Conservation (phyloP, 2,329 filamentous ascomycete species). For the Periconia digitata region DNA sequence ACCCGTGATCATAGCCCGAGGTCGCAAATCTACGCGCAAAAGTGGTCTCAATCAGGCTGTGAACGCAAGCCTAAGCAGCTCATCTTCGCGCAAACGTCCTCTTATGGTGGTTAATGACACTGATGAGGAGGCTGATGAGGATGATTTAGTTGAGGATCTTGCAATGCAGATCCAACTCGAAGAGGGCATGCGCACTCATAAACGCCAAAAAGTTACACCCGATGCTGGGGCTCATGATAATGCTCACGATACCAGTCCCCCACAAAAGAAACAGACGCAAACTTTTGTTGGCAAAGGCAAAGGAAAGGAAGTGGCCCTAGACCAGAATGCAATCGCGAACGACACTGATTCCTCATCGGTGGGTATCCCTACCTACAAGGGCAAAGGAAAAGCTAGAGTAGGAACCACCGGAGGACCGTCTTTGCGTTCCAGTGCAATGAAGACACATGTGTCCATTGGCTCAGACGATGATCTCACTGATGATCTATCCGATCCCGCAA, state of each 20-base stretch:
- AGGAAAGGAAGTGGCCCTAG: conserved; percentile 9
- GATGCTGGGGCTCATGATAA: no score
- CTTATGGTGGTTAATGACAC: conserved; percentile 24
- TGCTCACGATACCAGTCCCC: conserved; percentile 10
- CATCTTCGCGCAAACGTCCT: conserved; percentile 28
- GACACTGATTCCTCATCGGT: conserved; percentile 12
- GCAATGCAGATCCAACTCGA: conserved; percentile 56
- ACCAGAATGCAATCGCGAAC: conserved; percentile 6
- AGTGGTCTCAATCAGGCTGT: conserved; percentile 22
- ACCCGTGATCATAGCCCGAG: conserved; percentile 48
- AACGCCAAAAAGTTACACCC: conserved; percentile 39
- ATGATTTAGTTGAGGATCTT: conserved; percentile 54
- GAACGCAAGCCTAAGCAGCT: conserved; percentile 12
- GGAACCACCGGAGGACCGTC: conserved; percentile 18
- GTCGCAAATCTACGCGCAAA: conserved; percentile 25
- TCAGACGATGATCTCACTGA: conserved; percentile 13
- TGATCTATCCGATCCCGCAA: conserved; percentile 17
- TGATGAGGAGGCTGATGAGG: conserved; percentile 31
- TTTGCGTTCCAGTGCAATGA: conserved; percentile 19
- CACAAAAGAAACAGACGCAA: conserved; percentile 32
- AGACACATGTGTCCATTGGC: conserved; percentile 14
- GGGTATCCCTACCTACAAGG: conserved; percentile 18
- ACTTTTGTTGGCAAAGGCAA: conserved; percentile 21
- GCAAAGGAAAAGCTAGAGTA: conserved; percentile 29
- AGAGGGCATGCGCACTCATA: conserved; percentile 42